Percentiles rank a stretch among this genome's conserved stretches.
Conservation (phyloP, 306 rosid genomes). For the Prunus fruticosa region DNA sequence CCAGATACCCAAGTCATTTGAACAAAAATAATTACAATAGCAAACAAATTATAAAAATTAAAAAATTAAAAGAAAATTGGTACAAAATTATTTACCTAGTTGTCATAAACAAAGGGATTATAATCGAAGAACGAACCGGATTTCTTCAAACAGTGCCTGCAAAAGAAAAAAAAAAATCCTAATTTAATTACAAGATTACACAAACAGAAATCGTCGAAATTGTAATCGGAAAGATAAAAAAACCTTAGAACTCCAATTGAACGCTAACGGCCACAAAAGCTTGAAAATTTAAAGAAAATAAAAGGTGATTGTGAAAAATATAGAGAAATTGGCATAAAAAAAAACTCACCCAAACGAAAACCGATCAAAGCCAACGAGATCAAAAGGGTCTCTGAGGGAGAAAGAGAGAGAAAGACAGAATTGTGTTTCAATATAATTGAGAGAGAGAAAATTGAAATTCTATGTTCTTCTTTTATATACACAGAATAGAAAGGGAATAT, state of each 20-base stretch:
- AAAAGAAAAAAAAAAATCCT: slow-evolving; percentile 10
- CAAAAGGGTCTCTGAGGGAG: slow-evolving; percentile 32
- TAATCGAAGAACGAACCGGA: slow-evolving; percentile 6
- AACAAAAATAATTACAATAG: neutral
- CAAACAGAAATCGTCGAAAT: neutral
- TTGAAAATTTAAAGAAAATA: slow-evolving; percentile 18
- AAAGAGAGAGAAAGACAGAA: slow-evolving; percentile 31
- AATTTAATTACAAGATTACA: slow-evolving; percentile 1
- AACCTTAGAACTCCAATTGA: slow-evolving; percentile 2
- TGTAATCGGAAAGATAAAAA: slow-evolving; percentile 4
- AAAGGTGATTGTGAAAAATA: neutral
- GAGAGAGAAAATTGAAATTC: slow-evolving; percentile 27
- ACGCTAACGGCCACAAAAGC: slow-evolving; percentile 17
- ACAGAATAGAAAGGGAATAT: slow-evolving; percentile 10
- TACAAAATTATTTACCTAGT: slow-evolving; percentile 34
- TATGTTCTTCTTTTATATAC: neutral
- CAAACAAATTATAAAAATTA: neutral
- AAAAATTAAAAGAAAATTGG: neutral
- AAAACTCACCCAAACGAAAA: slow-evolving; percentile 21
- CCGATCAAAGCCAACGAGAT: slow-evolving; percentile 36
- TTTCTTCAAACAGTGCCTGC: slow-evolving; percentile 20
- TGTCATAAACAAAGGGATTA: slow-evolving; percentile 29
- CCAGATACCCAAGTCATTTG: slow-evolving; percentile 3
- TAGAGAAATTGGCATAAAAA: slow-evolving; percentile 2
- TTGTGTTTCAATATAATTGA: slow-evolving; percentile 15